Conservation (phyloP, 495 filamentous ascomycete species). For the Neurospora sp. region DNA sequence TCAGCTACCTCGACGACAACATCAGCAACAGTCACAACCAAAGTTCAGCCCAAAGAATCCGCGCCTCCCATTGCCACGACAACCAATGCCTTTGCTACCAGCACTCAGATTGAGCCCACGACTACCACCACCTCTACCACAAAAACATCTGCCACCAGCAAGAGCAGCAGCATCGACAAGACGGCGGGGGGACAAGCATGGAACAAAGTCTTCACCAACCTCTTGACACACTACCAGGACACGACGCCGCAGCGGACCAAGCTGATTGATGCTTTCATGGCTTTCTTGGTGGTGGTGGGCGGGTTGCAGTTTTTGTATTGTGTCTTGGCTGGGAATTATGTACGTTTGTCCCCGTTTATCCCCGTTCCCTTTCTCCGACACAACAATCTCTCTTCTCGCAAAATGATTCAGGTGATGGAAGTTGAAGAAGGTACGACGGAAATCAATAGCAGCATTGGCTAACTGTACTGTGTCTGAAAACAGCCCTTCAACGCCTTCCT, state of each 20-base stretch:
- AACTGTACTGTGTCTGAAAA: neutral
- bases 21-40: conserved; percentile 9
- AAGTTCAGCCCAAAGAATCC: conserved; percentile 1
- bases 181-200: conserved; percentile 8
- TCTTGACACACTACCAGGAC: conserved; percentile 67
- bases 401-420: no score
- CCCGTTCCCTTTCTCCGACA: no score
- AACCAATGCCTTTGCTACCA: neutral
- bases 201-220: conserved; percentile 38
- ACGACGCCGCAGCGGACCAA: conserved; percentile 82
- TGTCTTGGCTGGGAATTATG: conserved; percentile 86
- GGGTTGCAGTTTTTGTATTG: conserved; percentile 91
- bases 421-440: no score
- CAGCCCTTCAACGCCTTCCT: conserved; percentile 99
- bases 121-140: neutral
- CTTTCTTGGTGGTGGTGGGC: conserved; percentile 74
- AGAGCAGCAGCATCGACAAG: conserved; percentile 22
- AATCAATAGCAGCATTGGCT: neutral
- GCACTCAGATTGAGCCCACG: neutral
- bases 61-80: conserved; percentile 1
- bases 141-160: conserved; percentile 6
- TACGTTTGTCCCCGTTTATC: conserved; percentile 24
- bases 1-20: conserved; percentile 10
- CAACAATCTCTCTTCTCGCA: no score
- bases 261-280: conserved; percentile 88